phyloP scores from a whole-genome alignment of 352 stramenopile genomes.

The Globisporangium parvum region DNA sequence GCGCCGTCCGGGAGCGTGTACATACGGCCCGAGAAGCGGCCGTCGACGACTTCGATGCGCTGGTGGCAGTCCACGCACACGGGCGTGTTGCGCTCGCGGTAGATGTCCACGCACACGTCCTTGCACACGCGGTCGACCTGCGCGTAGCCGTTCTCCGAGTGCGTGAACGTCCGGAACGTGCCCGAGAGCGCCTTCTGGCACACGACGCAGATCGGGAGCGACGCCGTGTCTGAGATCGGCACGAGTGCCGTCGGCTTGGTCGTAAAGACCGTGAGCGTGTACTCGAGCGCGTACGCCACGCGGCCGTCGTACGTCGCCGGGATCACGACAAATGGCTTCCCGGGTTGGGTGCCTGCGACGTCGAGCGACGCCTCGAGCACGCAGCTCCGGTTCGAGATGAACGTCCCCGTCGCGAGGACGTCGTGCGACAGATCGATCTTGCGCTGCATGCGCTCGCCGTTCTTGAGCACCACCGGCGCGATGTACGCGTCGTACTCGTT shows the following conservation, averaged over 20 bases:
- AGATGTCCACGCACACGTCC: constrained; percentile 57
- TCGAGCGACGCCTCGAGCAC: constrained; percentile 50
- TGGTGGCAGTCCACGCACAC: constrained; percentile 70
- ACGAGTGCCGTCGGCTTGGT: constrained; percentile 54
- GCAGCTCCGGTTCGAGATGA: constrained; percentile 82
- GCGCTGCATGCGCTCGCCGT: constrained; percentile 52
- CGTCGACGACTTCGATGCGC: constrained; percentile 70
- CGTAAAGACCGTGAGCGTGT: constrained; percentile 51
- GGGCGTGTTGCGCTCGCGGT: constrained; percentile 69
- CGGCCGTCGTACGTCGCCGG: constrained; percentile 63
- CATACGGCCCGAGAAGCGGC: constrained; percentile 71
- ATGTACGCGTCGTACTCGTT: constrained; percentile 75
- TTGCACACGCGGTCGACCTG: constrained; percentile 78
- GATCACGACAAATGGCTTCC: constrained; percentile 58
- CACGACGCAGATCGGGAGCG: constrained; percentile 57
- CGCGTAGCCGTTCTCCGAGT: constrained; percentile 36
- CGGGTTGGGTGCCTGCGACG: constrained; percentile 17
- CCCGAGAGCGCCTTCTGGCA: constrained; percentile 55
- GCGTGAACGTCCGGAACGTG: constrained; percentile 66
- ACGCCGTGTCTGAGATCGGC: constrained; percentile 53
- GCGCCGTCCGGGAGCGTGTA: constrained; percentile 74
- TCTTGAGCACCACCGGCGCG: constrained; percentile 69
- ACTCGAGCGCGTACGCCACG: constrained; percentile 43
- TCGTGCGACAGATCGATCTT: constrained; percentile 82
- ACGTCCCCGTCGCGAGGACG: constrained; percentile 73